A percentile compares a stretch with the other conserved stretches of the same genome.
These are phyloP conservation scores for Fusarium humuli DNA, from an alignment of 2,329 filamentous ascomycete genomes.

Conservation along the genomic window DNA sequence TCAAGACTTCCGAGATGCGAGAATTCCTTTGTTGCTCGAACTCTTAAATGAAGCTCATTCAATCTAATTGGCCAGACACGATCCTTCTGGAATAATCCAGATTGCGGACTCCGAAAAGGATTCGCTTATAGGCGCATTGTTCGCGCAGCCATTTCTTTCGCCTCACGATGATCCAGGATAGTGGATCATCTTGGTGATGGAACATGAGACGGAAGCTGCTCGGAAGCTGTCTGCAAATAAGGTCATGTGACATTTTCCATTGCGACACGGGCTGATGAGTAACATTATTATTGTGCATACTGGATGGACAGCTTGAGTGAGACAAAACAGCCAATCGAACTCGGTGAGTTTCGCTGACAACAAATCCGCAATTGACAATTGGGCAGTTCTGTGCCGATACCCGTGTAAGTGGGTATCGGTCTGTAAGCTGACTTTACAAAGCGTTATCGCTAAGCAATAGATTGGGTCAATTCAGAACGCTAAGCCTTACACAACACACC, in stretches of 20 bases:
- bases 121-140: no score
- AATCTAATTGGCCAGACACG: not conserved
- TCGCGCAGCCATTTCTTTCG: not conserved
- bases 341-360: no score
- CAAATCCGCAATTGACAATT: not conserved
- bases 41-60: not conserved
- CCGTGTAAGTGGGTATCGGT: not conserved
- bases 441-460: not conserved
- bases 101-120: not conserved
- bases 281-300: not conserved
- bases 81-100: not conserved
- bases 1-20: not conserved
- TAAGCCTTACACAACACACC: not conserved
- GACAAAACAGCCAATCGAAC: not conserved
- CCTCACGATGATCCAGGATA: not conserved
- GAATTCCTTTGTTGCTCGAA: not conserved
- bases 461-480: not conserved
- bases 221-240: not conserved
- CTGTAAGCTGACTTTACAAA: not conserved
- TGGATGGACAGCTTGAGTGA: not conserved
- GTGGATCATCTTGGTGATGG: not conserved
- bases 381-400: not conserved
- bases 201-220: not conserved
- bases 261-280: not conserved
- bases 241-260: not conserved